These are phyloP conservation scores for Schizophyllum amplum DNA, from an alignment of 1,284 basidiomycete species.

Conservation along the genomic window DNA sequence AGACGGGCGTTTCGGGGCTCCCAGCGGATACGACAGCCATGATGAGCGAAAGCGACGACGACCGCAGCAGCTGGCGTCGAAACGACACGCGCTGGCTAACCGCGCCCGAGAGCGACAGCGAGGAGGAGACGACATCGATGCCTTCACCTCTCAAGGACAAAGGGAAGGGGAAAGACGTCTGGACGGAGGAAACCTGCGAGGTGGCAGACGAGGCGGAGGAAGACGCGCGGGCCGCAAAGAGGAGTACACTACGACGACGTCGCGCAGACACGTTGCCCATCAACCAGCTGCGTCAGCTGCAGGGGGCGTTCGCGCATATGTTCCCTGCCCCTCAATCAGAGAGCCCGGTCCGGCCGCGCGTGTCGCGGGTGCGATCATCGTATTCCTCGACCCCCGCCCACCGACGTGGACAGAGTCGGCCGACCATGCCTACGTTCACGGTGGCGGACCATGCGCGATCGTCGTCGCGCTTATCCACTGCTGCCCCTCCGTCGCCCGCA, in stretches of 20 bases:
- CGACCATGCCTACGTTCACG: background rate
- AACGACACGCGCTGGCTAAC: slow-evolving; percentile 12
- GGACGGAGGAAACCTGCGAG: background rate
- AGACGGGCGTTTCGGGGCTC: slow-evolving; percentile 29
- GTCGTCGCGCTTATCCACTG: background rate
- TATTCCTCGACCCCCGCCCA: background rate
- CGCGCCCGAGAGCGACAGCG: slow-evolving; percentile 20
- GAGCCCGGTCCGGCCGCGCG: no score
- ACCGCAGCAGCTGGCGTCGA: slow-evolving; percentile 8
- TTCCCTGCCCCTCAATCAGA: background rate
- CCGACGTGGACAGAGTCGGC: no score
- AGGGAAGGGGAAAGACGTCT: background rate
- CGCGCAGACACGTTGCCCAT: background rate
- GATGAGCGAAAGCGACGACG: slow-evolving; percentile 21
- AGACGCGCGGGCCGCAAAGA: no score
- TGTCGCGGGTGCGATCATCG: background rate
- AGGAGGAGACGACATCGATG: slow-evolving; percentile 9
- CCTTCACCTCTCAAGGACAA: background rate
- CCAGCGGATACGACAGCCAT: slow-evolving; percentile 16
- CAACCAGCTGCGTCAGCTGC: background rate
- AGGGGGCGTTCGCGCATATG: background rate
- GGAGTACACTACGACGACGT: background rate
- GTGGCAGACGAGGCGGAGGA: background rate
- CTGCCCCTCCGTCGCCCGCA: slow-evolving; percentile 22
- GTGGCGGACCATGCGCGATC: background rate